Evolutionary conservation across 225 moss, liverwort and hornwort genomes (phyloP).

Genomic region (Physcomitrellopsis africana): DNA sequence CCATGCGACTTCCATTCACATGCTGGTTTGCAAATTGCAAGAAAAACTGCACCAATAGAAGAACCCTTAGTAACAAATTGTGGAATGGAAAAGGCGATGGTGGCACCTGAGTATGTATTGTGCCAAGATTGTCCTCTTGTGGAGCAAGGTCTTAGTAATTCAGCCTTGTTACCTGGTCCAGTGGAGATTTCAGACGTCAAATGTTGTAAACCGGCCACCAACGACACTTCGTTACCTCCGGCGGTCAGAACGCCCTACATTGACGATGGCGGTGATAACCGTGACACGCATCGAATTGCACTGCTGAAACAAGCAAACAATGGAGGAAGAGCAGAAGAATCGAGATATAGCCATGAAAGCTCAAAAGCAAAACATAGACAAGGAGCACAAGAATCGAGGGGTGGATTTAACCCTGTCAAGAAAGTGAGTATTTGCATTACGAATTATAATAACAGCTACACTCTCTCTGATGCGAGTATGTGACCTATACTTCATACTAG

Average conservation of each 20-base stretch:
- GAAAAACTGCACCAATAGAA: constrained; percentile 1
- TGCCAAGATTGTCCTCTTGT: background rate
- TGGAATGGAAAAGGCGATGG: constrained; percentile 1
- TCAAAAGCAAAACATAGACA: background rate
- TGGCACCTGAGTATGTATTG: background rate
- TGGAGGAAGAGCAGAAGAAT: constrained; percentile 23
- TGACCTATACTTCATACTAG: background rate
- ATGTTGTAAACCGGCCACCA: background rate
- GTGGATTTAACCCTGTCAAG: constrained; percentile 26
- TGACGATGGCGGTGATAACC: constrained; percentile 8
- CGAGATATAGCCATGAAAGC: constrained; percentile 18
- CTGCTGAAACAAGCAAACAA: constrained; percentile 2
- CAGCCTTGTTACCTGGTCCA: constrained; percentile 17
- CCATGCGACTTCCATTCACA: constrained; percentile 29
- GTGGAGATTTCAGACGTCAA: constrained; percentile 10
- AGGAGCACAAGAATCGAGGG: constrained; percentile 31
- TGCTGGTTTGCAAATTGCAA: constrained; percentile 29
- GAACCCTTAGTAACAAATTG: background rate
- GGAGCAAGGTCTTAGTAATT: constrained; percentile 32
- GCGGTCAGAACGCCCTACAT: background rate
- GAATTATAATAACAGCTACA: background rate
- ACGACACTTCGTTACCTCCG: constrained; percentile 8
- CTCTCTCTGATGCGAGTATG: background rate
- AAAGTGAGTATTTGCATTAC: constrained; percentile 42
- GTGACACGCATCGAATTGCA: constrained; percentile 1